Conservation (phyloP, 2,329 filamentous ascomycete species). For the Aspergillus sp. region DNA sequence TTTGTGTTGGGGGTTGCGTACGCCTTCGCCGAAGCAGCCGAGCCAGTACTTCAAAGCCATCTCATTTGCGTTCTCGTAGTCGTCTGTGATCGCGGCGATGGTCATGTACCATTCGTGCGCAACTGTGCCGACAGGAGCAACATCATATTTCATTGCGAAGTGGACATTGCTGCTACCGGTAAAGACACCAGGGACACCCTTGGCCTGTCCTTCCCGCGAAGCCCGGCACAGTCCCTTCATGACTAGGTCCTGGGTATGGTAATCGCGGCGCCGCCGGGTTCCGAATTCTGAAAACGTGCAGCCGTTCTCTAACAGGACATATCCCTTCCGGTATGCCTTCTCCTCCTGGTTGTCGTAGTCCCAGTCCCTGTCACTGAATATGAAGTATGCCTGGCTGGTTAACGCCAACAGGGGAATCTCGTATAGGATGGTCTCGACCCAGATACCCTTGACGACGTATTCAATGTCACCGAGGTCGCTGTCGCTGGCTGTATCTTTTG, state of each 20-base stretch:
- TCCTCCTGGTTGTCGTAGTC: slow-evolving; percentile 82
- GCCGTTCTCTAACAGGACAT: slow-evolving; percentile 72
- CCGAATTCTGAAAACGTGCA: slow-evolving; percentile 95
- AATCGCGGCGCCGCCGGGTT: slow-evolving; percentile 82
- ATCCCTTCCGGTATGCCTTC: slow-evolving; percentile 78
- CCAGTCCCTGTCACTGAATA: slow-evolving; percentile 94
- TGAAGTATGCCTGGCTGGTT: slow-evolving; percentile 95
- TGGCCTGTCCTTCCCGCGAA: slow-evolving; percentile 65
- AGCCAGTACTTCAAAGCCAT: slow-evolving; percentile 85
- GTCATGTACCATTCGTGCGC: slow-evolving; percentile 99
- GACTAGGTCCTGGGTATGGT: slow-evolving; percentile 90
- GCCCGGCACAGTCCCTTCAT: slow-evolving; percentile 82
- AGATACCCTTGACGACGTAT: slow-evolving; percentile 75
- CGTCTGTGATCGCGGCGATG: slow-evolving; percentile 82
- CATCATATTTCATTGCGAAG: slow-evolving; percentile 87
- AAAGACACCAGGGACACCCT: slow-evolving; percentile 69
- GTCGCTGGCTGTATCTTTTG: slow-evolving; percentile 59
- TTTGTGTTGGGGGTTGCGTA: slow-evolving; percentile 26
- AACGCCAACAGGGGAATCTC: slow-evolving; percentile 92
- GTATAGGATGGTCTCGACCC: slow-evolving; percentile 95
- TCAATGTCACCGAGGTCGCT: slow-evolving; percentile 71
- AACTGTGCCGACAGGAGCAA: slow-evolving; percentile 82
- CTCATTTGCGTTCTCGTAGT: slow-evolving; percentile 84
- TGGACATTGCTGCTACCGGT: slow-evolving; percentile 95
- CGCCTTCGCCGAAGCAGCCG: slow-evolving; percentile 79